Evolutionary conservation across 1,284 basidiomycete species (phyloP).

Genomic region (Trametes hirsuta): DNA sequence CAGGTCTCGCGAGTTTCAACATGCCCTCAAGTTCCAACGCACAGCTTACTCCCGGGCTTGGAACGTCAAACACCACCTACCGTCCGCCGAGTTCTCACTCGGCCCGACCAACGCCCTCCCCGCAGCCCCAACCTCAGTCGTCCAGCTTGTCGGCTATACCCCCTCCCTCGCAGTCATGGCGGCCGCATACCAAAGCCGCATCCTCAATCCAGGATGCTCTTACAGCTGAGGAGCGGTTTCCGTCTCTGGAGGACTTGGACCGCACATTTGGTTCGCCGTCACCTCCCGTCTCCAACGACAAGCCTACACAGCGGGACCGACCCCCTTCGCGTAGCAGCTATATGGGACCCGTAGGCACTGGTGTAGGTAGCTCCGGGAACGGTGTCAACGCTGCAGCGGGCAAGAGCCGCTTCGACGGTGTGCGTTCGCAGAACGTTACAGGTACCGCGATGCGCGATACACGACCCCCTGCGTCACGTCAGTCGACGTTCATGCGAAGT

Average conservation of each 20-base stretch:
- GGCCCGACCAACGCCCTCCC: conserved; percentile 48
- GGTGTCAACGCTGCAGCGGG: conserved; percentile 2
- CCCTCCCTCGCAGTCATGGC: conserved; percentile 28
- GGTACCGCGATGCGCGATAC: conserved; percentile 57
- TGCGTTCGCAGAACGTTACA: conserved; percentile 56
- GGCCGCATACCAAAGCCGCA: conserved; percentile 23
- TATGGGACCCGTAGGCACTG: conserved; percentile 3
- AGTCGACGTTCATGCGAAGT: conserved; percentile 20
- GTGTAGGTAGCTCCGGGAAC: background rate
- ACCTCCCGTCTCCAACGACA: conserved; percentile 10
- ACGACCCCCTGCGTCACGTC: conserved; percentile 27
- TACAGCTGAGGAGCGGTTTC: conserved; percentile 69
- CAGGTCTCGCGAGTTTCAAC: conserved; percentile 59
- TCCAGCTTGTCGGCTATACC: conserved; percentile 26
- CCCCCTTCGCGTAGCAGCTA: conserved; percentile 22
- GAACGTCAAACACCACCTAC: conserved; percentile 34
- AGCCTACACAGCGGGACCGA: conserved; percentile 12
- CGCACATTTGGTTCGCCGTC: conserved; percentile 50
- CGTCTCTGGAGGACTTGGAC: conserved; percentile 78
- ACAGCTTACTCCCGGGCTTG: conserved; percentile 27
- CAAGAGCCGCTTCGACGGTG: conserved; percentile 29
- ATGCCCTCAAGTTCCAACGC: conserved; percentile 28
- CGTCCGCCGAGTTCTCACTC: conserved; percentile 45
- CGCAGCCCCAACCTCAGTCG: conserved; percentile 33
- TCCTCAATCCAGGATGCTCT: conserved; percentile 42